Evolutionary conservation across 2,329 filamentous ascomycete genomes (phyloP), one percentile per base, ranked within the genome.

Genomic region (Penicillium sp.): DNA sequence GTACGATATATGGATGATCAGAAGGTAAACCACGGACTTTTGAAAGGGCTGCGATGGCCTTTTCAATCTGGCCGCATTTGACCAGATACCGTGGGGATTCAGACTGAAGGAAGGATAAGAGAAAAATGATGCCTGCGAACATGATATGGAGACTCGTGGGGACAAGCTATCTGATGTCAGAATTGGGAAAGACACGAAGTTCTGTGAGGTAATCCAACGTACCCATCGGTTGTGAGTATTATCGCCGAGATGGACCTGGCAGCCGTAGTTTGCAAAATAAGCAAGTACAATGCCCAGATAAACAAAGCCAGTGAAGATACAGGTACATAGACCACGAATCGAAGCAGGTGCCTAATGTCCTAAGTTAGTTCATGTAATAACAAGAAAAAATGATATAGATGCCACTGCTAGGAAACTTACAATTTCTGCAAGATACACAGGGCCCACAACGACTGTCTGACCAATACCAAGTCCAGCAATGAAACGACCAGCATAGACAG

Each of bases 261-360:
- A 78, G 14, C 85, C 85, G 66, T 86, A 88, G 69, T 86, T 88
- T 58, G 87, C 83, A 65, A 91, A 92, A 74, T 91, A 93, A 8
- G 87, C 88, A 16, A 92, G 78, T 64, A 92, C 87, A 60, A 91
- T 90, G 23, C 88, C 89, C 53, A 89, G 72, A 66, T 92, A 92
- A 21, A 92, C 89, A 50, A 87, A 79, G 1, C 85, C 85, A 0
- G 85, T 83, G 67, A 89, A 89, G 24, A 86, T 79, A 65, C 84
- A 86, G 1, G 88, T 90, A 66, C 87, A 91, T 21, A 92, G 81
- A 62, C 89, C 88, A 55, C 88, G 83, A 58, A 90, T 78, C 1
- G 84, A 81, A 1, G 85, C 83, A 0, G 88, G 87, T 0, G 87
- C 82, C 50, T 47, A 11, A 24, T 35, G 16, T 38, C 3, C 11